Evolutionary conservation across 1,284 basidiomycete species (phyloP).

Genomic region (Sporisorium graminicola): DNA sequence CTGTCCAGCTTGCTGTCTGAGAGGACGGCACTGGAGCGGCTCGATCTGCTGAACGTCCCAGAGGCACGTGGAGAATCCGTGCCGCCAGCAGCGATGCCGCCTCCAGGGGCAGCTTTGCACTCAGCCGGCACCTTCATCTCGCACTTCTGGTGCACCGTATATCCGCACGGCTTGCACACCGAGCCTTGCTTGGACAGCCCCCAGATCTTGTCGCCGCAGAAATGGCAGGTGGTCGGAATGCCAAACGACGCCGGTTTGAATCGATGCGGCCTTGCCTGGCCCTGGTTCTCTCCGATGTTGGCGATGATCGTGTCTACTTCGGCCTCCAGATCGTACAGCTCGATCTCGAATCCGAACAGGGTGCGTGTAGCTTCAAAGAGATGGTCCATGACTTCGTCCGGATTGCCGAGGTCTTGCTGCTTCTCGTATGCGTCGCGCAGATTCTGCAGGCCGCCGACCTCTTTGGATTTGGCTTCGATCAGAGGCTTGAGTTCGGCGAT

Average conservation of each 20-base stretch:
- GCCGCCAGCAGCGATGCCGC: background rate
- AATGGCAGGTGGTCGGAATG: constrained; percentile 57
- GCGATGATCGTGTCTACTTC: constrained; percentile 43
- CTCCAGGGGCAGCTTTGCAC: constrained; percentile 45
- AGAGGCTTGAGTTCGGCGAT: constrained; percentile 49
- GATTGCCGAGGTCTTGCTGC: constrained; percentile 44
- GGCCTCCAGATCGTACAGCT: constrained; percentile 35
- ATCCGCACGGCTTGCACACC: constrained; percentile 59
- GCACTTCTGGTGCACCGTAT: constrained; percentile 58
- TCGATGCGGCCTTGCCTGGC: constrained; percentile 48
- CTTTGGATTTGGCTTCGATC: constrained; percentile 39
- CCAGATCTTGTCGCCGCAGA: constrained; percentile 57
- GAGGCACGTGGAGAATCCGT: constrained; percentile 4
- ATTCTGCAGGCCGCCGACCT: constrained; percentile 49
- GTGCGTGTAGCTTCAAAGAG: constrained; percentile 44
- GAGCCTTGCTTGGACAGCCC: constrained; percentile 54
- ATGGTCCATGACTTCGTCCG: constrained; percentile 57
- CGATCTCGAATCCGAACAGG: constrained; percentile 42
- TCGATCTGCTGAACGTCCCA: constrained; percentile 7
- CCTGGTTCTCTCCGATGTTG: constrained; percentile 49
- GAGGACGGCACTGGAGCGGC: constrained; percentile 19
- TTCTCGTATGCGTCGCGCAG: constrained; percentile 52
- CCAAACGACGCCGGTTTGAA: constrained; percentile 59
- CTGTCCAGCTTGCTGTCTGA: constrained; percentile 1
- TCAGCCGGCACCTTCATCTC: constrained; percentile 61